These are phyloP conservation scores for Trichoderma semiorbis DNA, from an alignment of 2,329 filamentous ascomycete species.

Conservation along the genomic window DNA sequence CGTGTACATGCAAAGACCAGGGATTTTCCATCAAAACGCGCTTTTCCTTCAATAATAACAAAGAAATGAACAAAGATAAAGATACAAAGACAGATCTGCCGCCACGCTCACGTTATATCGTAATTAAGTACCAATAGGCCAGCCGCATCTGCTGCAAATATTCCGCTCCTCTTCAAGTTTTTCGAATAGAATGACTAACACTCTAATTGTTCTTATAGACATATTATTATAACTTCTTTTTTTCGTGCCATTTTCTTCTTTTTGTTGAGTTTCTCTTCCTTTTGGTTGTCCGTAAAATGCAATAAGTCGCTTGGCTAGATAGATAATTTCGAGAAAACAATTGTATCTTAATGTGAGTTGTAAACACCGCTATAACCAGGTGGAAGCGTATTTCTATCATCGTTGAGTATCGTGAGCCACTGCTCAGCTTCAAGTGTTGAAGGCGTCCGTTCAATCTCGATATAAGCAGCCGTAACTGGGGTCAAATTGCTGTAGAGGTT, in stretches of 20 bases:
- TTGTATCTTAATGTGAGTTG: not conserved
- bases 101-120: not conserved
- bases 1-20: not conserved
- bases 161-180: not conserved
- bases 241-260: too few relatives aligned
- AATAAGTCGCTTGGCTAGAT: not conserved
- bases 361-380: not conserved
- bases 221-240: not conserved
- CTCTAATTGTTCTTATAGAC: not conserved
- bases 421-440: not conserved
- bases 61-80: not conserved
- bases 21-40: not conserved
- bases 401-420: not conserved
- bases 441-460: not conserved
- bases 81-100: not conserved
- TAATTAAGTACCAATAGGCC: not conserved
- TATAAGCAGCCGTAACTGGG: not conserved
- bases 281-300: not conserved
- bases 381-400: not conserved
- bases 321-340: not conserved
- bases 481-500: not conserved
- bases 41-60: not conserved
- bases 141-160: not conserved
- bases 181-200: not conserved
- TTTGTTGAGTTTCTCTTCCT: not conserved